These are phyloP conservation scores for Fusarium albosuccineum DNA, from an alignment of 2,329 filamentous ascomycete species.

Conservation along the genomic window DNA sequence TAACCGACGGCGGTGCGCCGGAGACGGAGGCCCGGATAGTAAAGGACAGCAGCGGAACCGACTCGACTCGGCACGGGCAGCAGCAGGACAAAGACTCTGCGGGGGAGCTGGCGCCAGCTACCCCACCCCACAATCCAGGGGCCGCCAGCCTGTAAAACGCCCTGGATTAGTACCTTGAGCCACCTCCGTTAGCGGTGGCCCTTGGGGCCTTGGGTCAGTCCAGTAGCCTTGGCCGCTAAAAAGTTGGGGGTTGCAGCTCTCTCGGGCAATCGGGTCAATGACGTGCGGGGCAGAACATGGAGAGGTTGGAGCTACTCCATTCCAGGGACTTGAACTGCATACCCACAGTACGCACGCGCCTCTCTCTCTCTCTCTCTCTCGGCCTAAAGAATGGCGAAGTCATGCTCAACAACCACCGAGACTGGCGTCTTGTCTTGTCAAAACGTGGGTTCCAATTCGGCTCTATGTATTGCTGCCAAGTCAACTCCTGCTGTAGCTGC, in stretches of 20 bases:
- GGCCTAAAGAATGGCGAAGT: slow-evolving; percentile 35
- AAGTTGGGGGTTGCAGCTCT: slow-evolving; percentile 34
- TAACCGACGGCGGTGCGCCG: slow-evolving; percentile 2
- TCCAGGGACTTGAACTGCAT: not conserved
- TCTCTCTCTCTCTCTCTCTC: slow-evolving; percentile 14
- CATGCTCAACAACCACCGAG: not conserved
- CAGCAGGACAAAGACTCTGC: slow-evolving; percentile 19
- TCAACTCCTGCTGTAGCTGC: slow-evolving; percentile 10
- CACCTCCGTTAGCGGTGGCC: slow-evolving; percentile 5
- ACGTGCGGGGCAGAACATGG: slow-evolving; percentile 34
- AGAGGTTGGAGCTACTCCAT: slow-evolving; percentile 9
- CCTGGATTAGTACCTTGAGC: slow-evolving; percentile 37
- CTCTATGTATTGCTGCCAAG: slow-evolving; percentile 28
- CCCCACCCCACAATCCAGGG: slow-evolving; percentile 33
- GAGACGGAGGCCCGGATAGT: slow-evolving; percentile 23
- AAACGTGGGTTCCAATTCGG: slow-evolving; percentile 27
- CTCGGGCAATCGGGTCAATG: slow-evolving; percentile 44
- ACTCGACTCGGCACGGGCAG: slow-evolving; percentile 9
- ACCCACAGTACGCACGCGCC: not conserved
- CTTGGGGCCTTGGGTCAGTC: not conserved
- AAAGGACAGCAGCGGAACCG: slow-evolving; percentile 31
- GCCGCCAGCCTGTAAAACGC: slow-evolving; percentile 37
- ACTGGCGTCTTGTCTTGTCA: not conserved
- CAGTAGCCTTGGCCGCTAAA: slow-evolving; percentile 16
- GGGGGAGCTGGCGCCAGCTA: slow-evolving; percentile 17